A percentile compares a stretch with the other conserved stretches of the same genome.
phyloP scores from a whole-genome alignment of 306 rosid genomes.

The Pyrus pyrifolia region DNA sequence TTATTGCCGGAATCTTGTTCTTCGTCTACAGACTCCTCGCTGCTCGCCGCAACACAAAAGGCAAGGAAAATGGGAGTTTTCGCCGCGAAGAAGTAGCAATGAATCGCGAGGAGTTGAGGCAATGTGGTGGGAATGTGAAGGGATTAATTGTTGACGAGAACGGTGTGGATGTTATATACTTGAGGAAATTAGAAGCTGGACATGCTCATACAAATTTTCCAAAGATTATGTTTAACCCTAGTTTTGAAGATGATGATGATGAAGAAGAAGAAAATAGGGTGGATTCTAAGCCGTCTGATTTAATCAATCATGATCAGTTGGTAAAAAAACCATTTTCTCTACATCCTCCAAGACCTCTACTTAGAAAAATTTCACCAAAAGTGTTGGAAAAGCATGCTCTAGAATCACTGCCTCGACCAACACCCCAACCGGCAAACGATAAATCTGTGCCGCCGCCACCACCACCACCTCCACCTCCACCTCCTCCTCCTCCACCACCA shows the following conservation, averaged over 20 bases:
- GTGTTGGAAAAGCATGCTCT: constrained; percentile 26
- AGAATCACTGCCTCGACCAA: constrained; percentile 10
- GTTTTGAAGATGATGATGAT: constrained; percentile 29
- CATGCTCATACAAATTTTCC: constrained; percentile 23
- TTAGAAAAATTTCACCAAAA: constrained; percentile 20
- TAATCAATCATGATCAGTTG: background rate
- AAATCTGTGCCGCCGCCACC: background rate
- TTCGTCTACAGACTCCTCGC: constrained; percentile 24
- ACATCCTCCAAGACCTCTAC: constrained; percentile 9
- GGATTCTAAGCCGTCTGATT: constrained; percentile 17
- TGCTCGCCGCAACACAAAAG: constrained; percentile 22
- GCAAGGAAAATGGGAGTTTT: constrained; percentile 25
- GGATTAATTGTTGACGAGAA: constrained; percentile 42
- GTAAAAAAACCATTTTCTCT: constrained; percentile 9
- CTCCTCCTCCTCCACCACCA: background rate
- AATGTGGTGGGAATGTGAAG: constrained; percentile 36
- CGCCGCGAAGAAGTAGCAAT: constrained; percentile 20
- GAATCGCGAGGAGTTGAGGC: constrained; percentile 29
- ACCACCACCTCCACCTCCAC: background rate
- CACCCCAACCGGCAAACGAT: background rate
- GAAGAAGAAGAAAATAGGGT: constrained; percentile 38
- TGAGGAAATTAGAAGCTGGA: constrained; percentile 39
- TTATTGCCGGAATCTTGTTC: constrained; percentile 29
- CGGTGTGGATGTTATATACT: constrained; percentile 39
- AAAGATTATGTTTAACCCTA: constrained; percentile 38